These are phyloP conservation scores for Tremella yokohamensis DNA, from an alignment of 768 basidiomycete genomes.

Conservation along the genomic window DNA sequence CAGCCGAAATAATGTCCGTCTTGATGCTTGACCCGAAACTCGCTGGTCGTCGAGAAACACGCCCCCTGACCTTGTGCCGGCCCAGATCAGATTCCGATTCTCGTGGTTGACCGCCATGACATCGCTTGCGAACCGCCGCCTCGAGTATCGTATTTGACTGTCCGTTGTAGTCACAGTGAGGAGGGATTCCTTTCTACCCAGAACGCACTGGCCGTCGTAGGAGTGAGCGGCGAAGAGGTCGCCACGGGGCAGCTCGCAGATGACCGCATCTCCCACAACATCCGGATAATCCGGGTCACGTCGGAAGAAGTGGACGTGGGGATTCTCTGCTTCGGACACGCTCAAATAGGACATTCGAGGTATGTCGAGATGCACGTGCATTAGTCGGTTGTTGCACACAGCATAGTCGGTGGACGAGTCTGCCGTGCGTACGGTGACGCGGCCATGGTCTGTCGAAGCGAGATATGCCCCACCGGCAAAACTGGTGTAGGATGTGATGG, in stretches of 20 bases:
- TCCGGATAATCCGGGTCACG: slow-evolving; percentile 27
- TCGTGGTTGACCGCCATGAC: slow-evolving; percentile 30
- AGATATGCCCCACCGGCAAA: slow-evolving; percentile 16
- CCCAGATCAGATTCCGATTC: slow-evolving; percentile 27
- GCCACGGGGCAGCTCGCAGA: slow-evolving; percentile 7
- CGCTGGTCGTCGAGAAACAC: slow-evolving; percentile 33
- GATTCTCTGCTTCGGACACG: slow-evolving; percentile 25
- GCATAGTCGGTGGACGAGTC: slow-evolving; percentile 2
- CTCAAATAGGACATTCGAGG: slow-evolving; percentile 33
- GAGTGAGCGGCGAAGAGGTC: slow-evolving; percentile 27
- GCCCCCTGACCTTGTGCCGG: slow-evolving; percentile 22
- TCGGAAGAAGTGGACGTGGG: slow-evolving; percentile 35
- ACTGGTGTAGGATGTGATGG: slow-evolving; percentile 1
- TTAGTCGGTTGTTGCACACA: slow-evolving; percentile 18
- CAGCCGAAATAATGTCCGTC: not conserved
- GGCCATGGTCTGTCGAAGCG: slow-evolving; percentile 36
- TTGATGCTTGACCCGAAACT: not conserved
- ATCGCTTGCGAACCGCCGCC: slow-evolving; percentile 26
- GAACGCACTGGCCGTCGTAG: slow-evolving; percentile 31
- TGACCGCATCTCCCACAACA: slow-evolving; percentile 8
- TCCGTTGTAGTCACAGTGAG: slow-evolving; percentile 10
- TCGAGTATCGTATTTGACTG: slow-evolving; percentile 8
- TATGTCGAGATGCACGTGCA: slow-evolving; percentile 30
- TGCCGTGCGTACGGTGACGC: slow-evolving; percentile 22
- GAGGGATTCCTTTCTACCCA: slow-evolving; percentile 1